phyloP scores from a whole-genome alignment of 169 alveolate species.

The Plasmodium fragile region DNA sequence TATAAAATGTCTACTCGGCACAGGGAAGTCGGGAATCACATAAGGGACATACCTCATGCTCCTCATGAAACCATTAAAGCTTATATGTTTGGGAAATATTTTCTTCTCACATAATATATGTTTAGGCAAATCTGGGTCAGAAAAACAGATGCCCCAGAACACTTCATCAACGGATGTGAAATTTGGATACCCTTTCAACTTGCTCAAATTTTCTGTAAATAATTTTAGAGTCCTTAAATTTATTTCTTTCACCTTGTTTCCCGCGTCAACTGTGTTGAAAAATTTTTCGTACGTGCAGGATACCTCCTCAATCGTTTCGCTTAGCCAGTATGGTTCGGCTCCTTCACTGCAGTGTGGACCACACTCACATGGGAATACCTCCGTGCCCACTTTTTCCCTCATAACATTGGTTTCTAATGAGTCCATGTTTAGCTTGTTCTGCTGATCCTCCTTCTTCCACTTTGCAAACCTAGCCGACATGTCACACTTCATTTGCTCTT shows the following conservation, averaged over 20 bases:
- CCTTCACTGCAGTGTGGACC: not conserved
- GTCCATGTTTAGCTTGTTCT: not conserved
- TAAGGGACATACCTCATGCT: constrained; percentile 76
- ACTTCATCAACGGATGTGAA: constrained; percentile 58
- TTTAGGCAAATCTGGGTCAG: constrained; percentile 75
- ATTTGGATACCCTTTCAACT: constrained; percentile 65
- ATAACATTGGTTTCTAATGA: not conserved
- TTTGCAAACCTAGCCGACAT: not conserved
- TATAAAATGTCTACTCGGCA: constrained; percentile 41
- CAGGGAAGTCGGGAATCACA: constrained; percentile 72
- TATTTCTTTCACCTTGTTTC: constrained; percentile 59
- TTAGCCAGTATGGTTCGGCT: not conserved
- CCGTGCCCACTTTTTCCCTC: not conserved
- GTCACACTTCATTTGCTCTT: not conserved
- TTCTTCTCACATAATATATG: constrained; percentile 46
- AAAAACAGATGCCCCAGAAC: constrained; percentile 65
- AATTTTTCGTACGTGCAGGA: constrained; percentile 24
- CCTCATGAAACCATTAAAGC: constrained; percentile 62
- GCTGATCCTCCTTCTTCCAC: not conserved
- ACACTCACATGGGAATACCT: not conserved
- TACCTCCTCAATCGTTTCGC: constrained; percentile 42
- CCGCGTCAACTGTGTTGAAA: constrained; percentile 20
- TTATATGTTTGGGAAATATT: constrained; percentile 59
- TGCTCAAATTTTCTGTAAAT: constrained; percentile 66
- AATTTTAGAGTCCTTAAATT: constrained; percentile 27